Percentiles rank a stretch among this genome's conserved stretches.
phyloP scores from a whole-genome alignment of 768 basidiomycete species.

The Mycena latifolia region DNA sequence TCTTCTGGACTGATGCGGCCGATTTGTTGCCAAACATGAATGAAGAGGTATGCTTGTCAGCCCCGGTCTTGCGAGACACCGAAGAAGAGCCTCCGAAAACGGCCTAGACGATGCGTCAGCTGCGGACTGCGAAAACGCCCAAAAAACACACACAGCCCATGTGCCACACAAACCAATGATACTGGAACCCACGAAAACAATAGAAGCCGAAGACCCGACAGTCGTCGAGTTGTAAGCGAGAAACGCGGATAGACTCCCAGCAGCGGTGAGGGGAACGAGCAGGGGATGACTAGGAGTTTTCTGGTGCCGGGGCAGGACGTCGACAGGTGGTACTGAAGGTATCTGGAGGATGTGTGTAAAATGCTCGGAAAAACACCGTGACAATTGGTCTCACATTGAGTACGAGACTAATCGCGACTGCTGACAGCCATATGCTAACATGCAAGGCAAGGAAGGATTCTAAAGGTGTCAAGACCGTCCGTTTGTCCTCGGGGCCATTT shows the following conservation, averaged over 20 bases:
- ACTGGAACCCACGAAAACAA: slow-evolving; percentile 63
- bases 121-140: neutral
- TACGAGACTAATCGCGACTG: slow-evolving; percentile 67
- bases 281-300: slow-evolving; percentile 65
- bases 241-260: slow-evolving; percentile 67
- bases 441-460: slow-evolving; percentile 80
- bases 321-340: slow-evolving; percentile 58
- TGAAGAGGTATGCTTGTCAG: slow-evolving; percentile 84
- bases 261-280: slow-evolving; percentile 68
- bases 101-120: slow-evolving; percentile 53
- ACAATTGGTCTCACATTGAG: slow-evolving; percentile 61
- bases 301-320: slow-evolving; percentile 43
- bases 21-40: slow-evolving; percentile 85
- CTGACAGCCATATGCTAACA: slow-evolving; percentile 71
- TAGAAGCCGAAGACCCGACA: slow-evolving; percentile 67
- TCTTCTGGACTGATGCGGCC: slow-evolving; percentile 74
- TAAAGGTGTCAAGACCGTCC: slow-evolving; percentile 67
- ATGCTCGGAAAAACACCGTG: slow-evolving; percentile 15
- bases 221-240: slow-evolving; percentile 72
- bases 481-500: slow-evolving; percentile 41
- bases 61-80: slow-evolving; percentile 80
- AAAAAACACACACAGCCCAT: slow-evolving; percentile 70
- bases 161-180: slow-evolving; percentile 74
- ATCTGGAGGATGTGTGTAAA: slow-evolving; percentile 45
- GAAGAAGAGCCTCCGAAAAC: slow-evolving; percentile 69